These are phyloP conservation scores for Rhodotorula sp. DNA, from an alignment of 1,284 basidiomycete species.

Conservation along the genomic window DNA sequence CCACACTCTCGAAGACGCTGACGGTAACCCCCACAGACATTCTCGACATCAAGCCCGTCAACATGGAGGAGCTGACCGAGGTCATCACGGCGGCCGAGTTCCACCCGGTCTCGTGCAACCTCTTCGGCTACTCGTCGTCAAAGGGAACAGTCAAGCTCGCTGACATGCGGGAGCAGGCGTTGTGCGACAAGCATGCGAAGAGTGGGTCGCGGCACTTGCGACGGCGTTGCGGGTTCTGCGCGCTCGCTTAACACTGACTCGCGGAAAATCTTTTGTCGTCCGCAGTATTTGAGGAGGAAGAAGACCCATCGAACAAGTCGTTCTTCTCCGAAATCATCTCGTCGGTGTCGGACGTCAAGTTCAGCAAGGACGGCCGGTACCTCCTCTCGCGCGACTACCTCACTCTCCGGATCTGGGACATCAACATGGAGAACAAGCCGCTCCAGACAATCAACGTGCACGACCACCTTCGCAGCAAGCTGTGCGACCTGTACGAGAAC, in stretches of 20 bases:
- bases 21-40: slow-evolving; percentile 65
- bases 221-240: too few species aligned
- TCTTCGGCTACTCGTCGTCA: slow-evolving; percentile 99
- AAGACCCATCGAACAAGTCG: slow-evolving; percentile 93
- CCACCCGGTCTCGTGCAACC: slow-evolving; percentile 94
- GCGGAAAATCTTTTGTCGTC: too few species aligned
- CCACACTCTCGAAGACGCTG: accelerated
- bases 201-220: slow-evolving; percentile 57
- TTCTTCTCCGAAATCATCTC: slow-evolving; percentile 99
- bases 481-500: slow-evolving; percentile 99
- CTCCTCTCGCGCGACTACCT: slow-evolving; percentile 96
- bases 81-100: slow-evolving; percentile 99
- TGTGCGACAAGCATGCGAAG: slow-evolving; percentile 96
- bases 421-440: slow-evolving; percentile 97
- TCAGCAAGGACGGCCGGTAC: slow-evolving; percentile 94
- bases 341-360: slow-evolving; percentile 99
- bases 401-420: slow-evolving; percentile 98
- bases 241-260: too few species aligned
- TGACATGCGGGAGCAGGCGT: slow-evolving; percentile 98
- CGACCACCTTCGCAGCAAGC: slow-evolving; percentile 93
- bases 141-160: slow-evolving; percentile 99
- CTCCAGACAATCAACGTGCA: slow-evolving; percentile 98
- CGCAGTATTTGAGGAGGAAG: slow-evolving; percentile 94
- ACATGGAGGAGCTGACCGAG: slow-evolving; percentile 99
- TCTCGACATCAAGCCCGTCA: slow-evolving; percentile 99